phyloP scores from a whole-genome alignment of 345 rosid species.

The Cardiospermum halicacabum region DNA sequence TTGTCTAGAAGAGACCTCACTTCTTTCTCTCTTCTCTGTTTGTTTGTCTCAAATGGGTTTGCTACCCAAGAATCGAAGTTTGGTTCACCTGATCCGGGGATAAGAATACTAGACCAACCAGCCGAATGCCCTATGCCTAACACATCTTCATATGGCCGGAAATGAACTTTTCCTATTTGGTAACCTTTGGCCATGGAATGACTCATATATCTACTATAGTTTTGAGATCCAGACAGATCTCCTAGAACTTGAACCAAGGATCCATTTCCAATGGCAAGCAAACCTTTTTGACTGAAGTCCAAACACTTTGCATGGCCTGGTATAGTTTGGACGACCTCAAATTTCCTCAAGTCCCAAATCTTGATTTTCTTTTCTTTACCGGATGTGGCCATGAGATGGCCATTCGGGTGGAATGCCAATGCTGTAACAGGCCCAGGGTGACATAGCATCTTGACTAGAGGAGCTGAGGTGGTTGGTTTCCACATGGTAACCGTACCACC shows the following conservation, averaged over 20 bases:
- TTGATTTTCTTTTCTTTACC: slow-evolving; percentile 77
- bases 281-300: slow-evolving; percentile 87
- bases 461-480: slow-evolving; percentile 73
- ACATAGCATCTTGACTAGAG: slow-evolving; percentile 80
- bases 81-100: slow-evolving; percentile 94
- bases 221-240: slow-evolving; percentile 46
- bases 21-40: slow-evolving; percentile 91
- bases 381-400: slow-evolving; percentile 90
- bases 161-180: slow-evolving; percentile 59
- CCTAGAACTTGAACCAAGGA: slow-evolving; percentile 55
- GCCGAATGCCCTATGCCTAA: slow-evolving; percentile 80
- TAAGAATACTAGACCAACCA: slow-evolving; percentile 89
- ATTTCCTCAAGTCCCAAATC: slow-evolving; percentile 92
- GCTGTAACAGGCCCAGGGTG: slow-evolving; percentile 78
- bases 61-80: slow-evolving; percentile 95
- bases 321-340: slow-evolving; percentile 65
- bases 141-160: slow-evolving; percentile 89
- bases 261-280: slow-evolving; percentile 79
- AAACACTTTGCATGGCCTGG: slow-evolving; percentile 60
- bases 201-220: slow-evolving; percentile 64
- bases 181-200: slow-evolving; percentile 83
- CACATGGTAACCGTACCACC: slow-evolving; percentile 89
- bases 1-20: slow-evolving; percentile 78
- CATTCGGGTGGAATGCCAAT: slow-evolving; percentile 91
- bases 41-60: slow-evolving; percentile 81